Conservation (phyloP, 2,329 filamentous ascomycete genomes). For the Acephala macrosclerotiorum region DNA sequence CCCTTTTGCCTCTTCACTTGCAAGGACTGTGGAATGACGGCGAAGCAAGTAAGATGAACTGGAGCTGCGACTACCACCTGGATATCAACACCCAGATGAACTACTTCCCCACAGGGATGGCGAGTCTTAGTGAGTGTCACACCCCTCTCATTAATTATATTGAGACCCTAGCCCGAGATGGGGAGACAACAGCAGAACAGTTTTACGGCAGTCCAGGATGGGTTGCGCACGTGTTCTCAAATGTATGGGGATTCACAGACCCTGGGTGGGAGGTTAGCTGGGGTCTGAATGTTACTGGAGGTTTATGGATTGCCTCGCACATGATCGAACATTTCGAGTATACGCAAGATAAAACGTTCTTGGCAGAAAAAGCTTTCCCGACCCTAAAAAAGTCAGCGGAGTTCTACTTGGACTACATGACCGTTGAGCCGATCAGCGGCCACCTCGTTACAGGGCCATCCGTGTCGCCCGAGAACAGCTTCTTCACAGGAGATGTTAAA, state of each 20-base stretch:
- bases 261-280: conserved; percentile 35
- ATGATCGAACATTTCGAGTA: conserved; percentile 49
- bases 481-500: conserved; percentile 1
- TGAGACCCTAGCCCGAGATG: conserved; percentile 11
- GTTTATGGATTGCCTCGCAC: conserved; percentile 48
- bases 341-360: conserved; percentile 42
- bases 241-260: conserved; percentile 37
- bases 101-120: conserved; percentile 44
- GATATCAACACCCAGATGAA: conserved; percentile 51
- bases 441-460: conserved; percentile 12
- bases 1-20: conserved; percentile 44
- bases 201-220: conserved; percentile 36
- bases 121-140: conserved; percentile 28
- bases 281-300: conserved; percentile 37
- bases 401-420: conserved; percentile 45
- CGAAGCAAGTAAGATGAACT: conserved; percentile 36
- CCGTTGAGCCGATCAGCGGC: conserved; percentile 37
- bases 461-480: conserved; percentile 12
- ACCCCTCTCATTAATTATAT: conserved; percentile 14
- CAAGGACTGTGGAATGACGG: conserved; percentile 49
- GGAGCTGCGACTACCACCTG: conserved; percentile 48
- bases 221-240: conserved; percentile 37
- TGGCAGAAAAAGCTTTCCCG: conserved; percentile 38
- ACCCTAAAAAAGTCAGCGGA: conserved; percentile 41
- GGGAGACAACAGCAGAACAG: conserved; percentile 27